A percentile compares a stretch with the other conserved stretches of the same genome.
phyloP scores from a whole-genome alignment of 2,329 filamentous ascomycete species.

The Byssochlamys sp. region DNA sequence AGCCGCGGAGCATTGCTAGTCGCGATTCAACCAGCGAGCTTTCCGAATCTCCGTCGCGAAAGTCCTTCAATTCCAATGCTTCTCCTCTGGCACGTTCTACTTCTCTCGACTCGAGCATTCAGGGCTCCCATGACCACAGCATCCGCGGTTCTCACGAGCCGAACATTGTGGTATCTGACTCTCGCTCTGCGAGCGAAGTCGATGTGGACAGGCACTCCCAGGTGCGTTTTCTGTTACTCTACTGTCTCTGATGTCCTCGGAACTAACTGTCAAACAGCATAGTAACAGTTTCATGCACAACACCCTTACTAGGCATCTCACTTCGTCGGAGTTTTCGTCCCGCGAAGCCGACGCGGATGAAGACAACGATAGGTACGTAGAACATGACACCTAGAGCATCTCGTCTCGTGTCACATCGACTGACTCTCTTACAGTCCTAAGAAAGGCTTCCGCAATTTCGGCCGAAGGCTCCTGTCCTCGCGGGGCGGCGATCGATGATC shows the following conservation, averaged over 20 bases:
- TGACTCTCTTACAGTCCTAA: slow-evolving; percentile 16
- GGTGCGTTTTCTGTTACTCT: slow-evolving; percentile 15
- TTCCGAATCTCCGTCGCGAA: slow-evolving; percentile 27
- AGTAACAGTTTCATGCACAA: slow-evolving; percentile 23
- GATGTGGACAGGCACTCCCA: slow-evolving; percentile 31
- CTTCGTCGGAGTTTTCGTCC: slow-evolving; percentile 17
- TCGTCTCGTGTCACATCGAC: background rate
- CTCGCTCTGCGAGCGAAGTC: slow-evolving; percentile 26
- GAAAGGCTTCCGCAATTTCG: slow-evolving; percentile 26
- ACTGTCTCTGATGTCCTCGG: background rate
- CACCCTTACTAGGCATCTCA: slow-evolving; percentile 20
- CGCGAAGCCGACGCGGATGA: slow-evolving; percentile 15
- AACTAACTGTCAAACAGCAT: slow-evolving; percentile 17
- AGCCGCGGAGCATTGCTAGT: slow-evolving; percentile 25
- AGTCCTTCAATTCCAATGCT: slow-evolving; percentile 26
- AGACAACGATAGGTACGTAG: slow-evolving; percentile 23
- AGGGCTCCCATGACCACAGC: background rate
- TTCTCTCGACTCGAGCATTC: slow-evolving; percentile 24
- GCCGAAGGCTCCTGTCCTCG: slow-evolving; percentile 26
- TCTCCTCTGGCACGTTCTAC: slow-evolving; percentile 27
- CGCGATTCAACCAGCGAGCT: slow-evolving; percentile 30
- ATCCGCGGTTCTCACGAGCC: slow-evolving; percentile 13
- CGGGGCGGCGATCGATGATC: slow-evolving; percentile 7
- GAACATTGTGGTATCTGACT: slow-evolving; percentile 18
- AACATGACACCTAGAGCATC: background rate